These are phyloP conservation scores for Dryas alaskensis DNA, from an alignment of 306 rosid genomes.

Conservation along the genomic window DNA sequence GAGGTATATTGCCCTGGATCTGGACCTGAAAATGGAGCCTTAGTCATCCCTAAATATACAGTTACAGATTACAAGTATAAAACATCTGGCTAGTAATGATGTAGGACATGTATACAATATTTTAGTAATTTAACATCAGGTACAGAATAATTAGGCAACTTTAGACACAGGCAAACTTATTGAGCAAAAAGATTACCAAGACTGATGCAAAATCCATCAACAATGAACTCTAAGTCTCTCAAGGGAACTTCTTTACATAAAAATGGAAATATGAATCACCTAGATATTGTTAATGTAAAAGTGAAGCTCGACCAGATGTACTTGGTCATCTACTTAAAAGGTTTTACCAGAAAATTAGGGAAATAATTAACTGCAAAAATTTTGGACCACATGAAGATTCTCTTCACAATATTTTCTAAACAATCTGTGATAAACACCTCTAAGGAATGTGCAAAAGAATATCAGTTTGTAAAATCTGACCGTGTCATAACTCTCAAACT, in stretches of 20 bases:
- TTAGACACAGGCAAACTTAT: not conserved
- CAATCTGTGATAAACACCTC: not conserved
- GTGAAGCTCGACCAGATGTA: not conserved
- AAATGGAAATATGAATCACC: not conserved
- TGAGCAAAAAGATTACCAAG: no score
- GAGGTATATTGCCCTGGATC: constrained; percentile 46
- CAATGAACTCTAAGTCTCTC: no score
- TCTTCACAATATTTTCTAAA: no score
- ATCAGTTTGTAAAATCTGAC: not conserved
- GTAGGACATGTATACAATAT: not conserved
- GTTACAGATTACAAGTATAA: not conserved
- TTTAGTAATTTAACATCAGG: not conserved
- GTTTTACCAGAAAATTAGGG: not conserved
- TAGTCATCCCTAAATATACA: not conserved
- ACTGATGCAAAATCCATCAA: no score
- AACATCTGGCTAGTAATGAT: not conserved
- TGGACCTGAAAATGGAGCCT: constrained; percentile 49
- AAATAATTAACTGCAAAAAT: no score
- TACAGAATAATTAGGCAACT: not conserved
- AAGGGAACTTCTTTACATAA: not conserved
- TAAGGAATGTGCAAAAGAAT: not conserved
- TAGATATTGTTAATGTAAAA: not conserved
- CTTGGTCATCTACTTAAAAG: not conserved
- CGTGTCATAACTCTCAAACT: not conserved
- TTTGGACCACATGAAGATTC: no score